phyloP scores from a whole-genome alignment of 2,329 filamentous ascomycete genomes.

The Alternaria ethzedia region DNA sequence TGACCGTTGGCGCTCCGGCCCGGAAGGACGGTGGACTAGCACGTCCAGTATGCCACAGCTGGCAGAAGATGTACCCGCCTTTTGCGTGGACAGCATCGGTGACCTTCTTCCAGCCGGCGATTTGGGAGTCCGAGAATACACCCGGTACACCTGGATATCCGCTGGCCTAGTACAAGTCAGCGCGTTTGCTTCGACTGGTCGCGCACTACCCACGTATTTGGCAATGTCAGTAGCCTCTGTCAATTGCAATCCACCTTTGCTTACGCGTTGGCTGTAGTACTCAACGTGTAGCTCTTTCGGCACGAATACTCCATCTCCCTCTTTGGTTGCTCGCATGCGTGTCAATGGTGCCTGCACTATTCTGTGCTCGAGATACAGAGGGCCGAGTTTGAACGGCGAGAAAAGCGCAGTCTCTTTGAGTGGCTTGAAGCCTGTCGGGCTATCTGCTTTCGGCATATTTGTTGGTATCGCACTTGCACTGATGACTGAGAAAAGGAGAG shows the following conservation, averaged over 20 bases:
- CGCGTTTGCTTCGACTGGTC: neutral
- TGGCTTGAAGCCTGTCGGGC: conserved; percentile 36
- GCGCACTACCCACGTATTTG: conserved; percentile 33
- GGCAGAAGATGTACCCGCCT: conserved; percentile 56
- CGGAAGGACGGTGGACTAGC: conserved; percentile 49
- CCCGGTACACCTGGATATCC: conserved; percentile 45
- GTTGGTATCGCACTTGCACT: neutral
- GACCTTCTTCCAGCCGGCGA: conserved; percentile 58
- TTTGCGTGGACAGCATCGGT: conserved; percentile 60
- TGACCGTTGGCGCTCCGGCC: conserved; percentile 43
- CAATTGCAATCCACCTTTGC: conserved; percentile 64
- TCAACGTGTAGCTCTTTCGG: conserved; percentile 55
- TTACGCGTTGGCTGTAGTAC: conserved; percentile 62
- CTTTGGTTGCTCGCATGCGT: conserved; percentile 56
- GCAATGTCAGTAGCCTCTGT: conserved; percentile 60
- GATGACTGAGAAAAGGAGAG: neutral
- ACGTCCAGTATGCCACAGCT: conserved; percentile 58
- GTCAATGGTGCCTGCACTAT: conserved; percentile 51
- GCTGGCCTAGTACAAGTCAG: conserved; percentile 46
- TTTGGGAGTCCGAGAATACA: conserved; percentile 49
- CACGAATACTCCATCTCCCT: conserved; percentile 54
- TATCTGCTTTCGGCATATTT: conserved; percentile 42
- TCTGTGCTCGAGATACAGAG: conserved; percentile 48
- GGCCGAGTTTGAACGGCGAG: conserved; percentile 39
- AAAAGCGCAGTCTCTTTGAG: conserved; percentile 43